Evolutionary conservation across 805 yeast genomes (phyloP), one percentile per base, ranked within the genome.

Genomic region (Wickerhamiella vanderwaltii): DNA sequence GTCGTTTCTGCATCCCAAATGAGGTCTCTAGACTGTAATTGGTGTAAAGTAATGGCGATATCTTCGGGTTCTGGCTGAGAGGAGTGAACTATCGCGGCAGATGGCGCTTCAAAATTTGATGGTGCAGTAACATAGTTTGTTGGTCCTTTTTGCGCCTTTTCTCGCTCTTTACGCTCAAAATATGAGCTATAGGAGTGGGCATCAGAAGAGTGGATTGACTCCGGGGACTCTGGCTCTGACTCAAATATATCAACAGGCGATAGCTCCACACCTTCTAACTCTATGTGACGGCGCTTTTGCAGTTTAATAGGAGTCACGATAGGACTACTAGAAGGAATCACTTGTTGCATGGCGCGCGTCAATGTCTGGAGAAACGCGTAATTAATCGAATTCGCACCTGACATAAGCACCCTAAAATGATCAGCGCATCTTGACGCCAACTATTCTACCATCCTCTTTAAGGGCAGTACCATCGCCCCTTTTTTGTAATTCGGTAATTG

Each of bases 391-490:
- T 24, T 20, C 20, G 36, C n/a, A n/a, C n/a, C n/a, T n/a, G n/a
- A n/a, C n/a, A n/a, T n/a, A n/a, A n/a, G n/a, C n/a, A n/a, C n/a
- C n/a, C n/a, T n/a, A n/a, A n/a, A n/a, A n/a, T n/a, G n/a, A n/a
- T n/a, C n/a, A n/a, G n/a, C n/a, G 28, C 4, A 64, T 53, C 61
- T 88, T 88, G 4, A 87, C 81, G 17, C 94, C 97, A 6, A 54
- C 61, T 2, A 79, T 79, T 17, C 80, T 71, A 5, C 76, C 77
- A 29, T 69, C 74, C 30, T 74, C 80, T 59, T 75, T 76, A 59
- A 87, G 60, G 16, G 82, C 56, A 38, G 77, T 83, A 1, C 91
- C 94, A 50, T 79, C 72, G 3, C 82, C 82, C 46, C 77, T 71
- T 43, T 73, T 73, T 9, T 73, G 77, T 48, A 88, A 59, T 0